Percentiles rank a stretch among this genome's conserved stretches.
Conservation (phyloP, 495 filamentous ascomycete genomes). For the Penicillium subrubescens region DNA sequence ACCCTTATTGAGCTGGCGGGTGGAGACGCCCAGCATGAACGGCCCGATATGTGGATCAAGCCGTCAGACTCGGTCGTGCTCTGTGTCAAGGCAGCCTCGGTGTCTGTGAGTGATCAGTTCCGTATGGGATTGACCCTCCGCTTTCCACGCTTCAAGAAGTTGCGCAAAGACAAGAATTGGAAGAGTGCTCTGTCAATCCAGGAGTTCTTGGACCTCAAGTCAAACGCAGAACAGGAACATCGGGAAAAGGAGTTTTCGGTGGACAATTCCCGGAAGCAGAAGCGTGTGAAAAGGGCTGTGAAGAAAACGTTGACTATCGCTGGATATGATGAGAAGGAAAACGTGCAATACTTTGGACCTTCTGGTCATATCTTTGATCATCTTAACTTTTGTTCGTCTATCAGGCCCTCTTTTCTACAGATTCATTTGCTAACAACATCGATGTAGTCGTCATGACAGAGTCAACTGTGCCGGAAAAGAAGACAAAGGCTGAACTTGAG, state of each 20-base stretch:
- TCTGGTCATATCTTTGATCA: slow-evolving; percentile 69
- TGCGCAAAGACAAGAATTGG: slow-evolving; percentile 85
- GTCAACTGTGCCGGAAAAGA: slow-evolving; percentile 59
- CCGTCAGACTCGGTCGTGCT: slow-evolving; percentile 86
- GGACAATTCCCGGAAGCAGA: slow-evolving; percentile 66
- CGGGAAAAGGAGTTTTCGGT: slow-evolving; percentile 80
- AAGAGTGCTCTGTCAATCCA: slow-evolving; percentile 71
- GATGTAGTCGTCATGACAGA: slow-evolving; percentile 64
- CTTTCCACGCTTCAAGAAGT: slow-evolving; percentile 86
- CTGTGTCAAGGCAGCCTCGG: slow-evolving; percentile 86
- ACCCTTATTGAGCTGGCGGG: slow-evolving; percentile 82
- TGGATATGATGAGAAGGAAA: slow-evolving; percentile 58
- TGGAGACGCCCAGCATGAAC: slow-evolving; percentile 70
- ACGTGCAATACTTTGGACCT: slow-evolving; percentile 56
- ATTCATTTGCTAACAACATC: slow-evolving; percentile 18
- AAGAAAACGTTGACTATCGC: slow-evolving; percentile 71
- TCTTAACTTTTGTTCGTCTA: slow-evolving; percentile 69
- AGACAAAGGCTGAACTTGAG: slow-evolving; percentile 79
- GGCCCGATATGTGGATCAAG: slow-evolving; percentile 91
- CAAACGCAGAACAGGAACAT: slow-evolving; percentile 69
- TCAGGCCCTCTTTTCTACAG: background rate
- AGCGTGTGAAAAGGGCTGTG: slow-evolving; percentile 61
- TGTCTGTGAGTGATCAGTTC: slow-evolving; percentile 73
- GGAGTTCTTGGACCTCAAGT: slow-evolving; percentile 74
- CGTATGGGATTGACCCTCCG: slow-evolving; percentile 77